Conservation (phyloP, 805 yeast genomes). For the Ogataea allantospora region DNA sequence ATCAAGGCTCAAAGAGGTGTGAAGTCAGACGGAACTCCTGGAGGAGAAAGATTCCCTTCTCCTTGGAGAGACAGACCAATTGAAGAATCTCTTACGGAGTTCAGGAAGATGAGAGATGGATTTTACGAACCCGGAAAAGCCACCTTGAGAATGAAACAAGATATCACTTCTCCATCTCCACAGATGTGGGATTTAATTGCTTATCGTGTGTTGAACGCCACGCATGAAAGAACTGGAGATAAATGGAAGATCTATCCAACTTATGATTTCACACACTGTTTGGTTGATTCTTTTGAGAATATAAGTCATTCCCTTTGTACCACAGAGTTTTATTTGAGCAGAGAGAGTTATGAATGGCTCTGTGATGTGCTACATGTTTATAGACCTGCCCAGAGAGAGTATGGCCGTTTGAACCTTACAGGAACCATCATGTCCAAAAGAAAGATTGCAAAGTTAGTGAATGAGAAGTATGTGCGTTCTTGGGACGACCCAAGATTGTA, state of each 20-base stretch:
- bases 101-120: constrained; percentile 91
- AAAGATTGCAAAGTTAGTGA: constrained; percentile 90
- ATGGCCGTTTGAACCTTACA: constrained; percentile 91
- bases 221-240: constrained; percentile 95
- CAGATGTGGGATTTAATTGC: constrained; percentile 99
- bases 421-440: constrained; percentile 95
- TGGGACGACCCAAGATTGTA: constrained; percentile 99
- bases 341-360: constrained; percentile 98
- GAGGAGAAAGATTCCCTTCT: constrained; percentile 88
- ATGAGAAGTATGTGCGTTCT: constrained; percentile 77
- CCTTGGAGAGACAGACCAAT: constrained; percentile 66
- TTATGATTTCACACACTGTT: constrained; percentile 97
- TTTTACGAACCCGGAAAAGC: constrained; percentile 87
- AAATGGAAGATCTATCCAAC: constrained; percentile 99
- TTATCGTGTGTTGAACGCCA: constrained; percentile 86
- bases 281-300: constrained; percentile 96
- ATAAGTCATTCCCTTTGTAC: constrained; percentile 96
- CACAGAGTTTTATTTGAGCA: constrained; percentile 85
- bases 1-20: constrained; percentile 89
- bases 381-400: constrained; percentile 98
- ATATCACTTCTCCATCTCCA: constrained; percentile 84
- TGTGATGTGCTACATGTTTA: constrained; percentile 93
- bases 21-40: constrained; percentile 86
- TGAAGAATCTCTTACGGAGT: constrained; percentile 75
- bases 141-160: constrained; percentile 95